Base-by-base conservation (phyloP, 352 stramenopile genomes). In the Globisporangium cystogenes region DNA sequence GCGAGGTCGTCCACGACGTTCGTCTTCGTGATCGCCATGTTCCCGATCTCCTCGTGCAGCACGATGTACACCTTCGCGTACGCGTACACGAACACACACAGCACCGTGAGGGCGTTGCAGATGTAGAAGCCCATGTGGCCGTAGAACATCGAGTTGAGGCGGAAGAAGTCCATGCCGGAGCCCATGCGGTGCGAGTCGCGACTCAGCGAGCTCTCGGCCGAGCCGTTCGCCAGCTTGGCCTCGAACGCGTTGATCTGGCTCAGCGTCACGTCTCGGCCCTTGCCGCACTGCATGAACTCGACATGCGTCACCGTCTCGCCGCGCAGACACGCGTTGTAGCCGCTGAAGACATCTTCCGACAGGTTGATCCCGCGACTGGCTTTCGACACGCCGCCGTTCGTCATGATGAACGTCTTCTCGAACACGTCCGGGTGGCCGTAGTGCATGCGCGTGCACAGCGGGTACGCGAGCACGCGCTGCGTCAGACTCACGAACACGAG, bases 41-140 rank as follows among this genome's bases (percentile, higher is more conserved):
- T 65, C 47, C 92, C 70, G 15, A 93, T 79, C 12, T 90, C 74
- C 53, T 77, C 56, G 50, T 87, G 79, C 8, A 95, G 64, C n/a
- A 72, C 72, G 48, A 92, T 90, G 68, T 95, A 95, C 0, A 95
- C 68, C 60, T 95, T 95, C 21, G 71, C 69, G 66, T 95, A 95
- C 11, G 72, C 65, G 53, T 92, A 95, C 2, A 74, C 67, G 49
- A 90, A 95, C 18, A 92, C 81, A 67, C 80, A 90, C 10, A 93
- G 51, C 46, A 95, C 79, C 4, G 82, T 80, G 39, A 95, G 43
- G 15, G 80, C 78, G 53, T 93, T 90, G 59, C 76, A 90, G 26
- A 95, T 90, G 72, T 95, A 95, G 52, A 90, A 95, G 15, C 84
- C 84, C 79, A 93, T 91, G 68, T 95, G 81, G 4, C 80, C 78